Evolutionary conservation across 352 stramenopile genomes (phyloP).

Genomic region (Pilasporangium apinafurcum): DNA sequence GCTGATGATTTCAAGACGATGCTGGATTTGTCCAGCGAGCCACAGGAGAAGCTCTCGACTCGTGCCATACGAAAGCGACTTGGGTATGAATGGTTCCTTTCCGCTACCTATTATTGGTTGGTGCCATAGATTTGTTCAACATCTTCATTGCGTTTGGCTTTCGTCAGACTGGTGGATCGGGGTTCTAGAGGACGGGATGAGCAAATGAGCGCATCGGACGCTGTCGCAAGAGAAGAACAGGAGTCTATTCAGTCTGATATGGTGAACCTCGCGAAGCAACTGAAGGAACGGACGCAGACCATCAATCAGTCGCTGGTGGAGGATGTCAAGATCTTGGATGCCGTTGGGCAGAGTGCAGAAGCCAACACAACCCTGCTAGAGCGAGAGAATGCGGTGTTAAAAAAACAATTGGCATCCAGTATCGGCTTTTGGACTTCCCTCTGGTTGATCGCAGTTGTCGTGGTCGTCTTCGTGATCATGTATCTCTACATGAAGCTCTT

Average conservation of each 20-base stretch:
- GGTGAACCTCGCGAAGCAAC: constrained; percentile 57
- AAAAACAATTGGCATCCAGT: constrained; percentile 58
- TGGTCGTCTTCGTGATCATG: constrained; percentile 57
- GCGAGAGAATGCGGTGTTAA: constrained; percentile 52
- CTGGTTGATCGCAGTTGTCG: constrained; percentile 49
- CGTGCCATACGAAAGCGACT: constrained; percentile 50
- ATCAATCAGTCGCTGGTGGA: constrained; percentile 69
- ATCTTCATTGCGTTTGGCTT: background rate
- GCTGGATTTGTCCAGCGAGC: constrained; percentile 24
- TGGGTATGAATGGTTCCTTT: constrained; percentile 17
- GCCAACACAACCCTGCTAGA: constrained; percentile 54
- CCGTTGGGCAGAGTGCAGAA: constrained; percentile 62
- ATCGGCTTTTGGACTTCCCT: constrained; percentile 75
- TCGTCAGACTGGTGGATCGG: constrained; percentile 27
- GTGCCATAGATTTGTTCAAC: background rate
- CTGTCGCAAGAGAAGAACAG: constrained; percentile 47
- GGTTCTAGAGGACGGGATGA: constrained; percentile 6
- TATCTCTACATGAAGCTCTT: constrained; percentile 84
- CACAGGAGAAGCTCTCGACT: constrained; percentile 45
- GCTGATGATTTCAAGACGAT: constrained; percentile 56
- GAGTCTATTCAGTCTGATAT: constrained; percentile 73
- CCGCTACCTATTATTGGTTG: background rate
- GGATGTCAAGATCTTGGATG: constrained; percentile 71
- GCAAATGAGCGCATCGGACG: constrained; percentile 28
- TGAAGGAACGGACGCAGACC: constrained; percentile 67